These are phyloP conservation scores for Durusdinium trenchii DNA, from an alignment of 73 alveolate species.

Conservation along the genomic window DNA sequence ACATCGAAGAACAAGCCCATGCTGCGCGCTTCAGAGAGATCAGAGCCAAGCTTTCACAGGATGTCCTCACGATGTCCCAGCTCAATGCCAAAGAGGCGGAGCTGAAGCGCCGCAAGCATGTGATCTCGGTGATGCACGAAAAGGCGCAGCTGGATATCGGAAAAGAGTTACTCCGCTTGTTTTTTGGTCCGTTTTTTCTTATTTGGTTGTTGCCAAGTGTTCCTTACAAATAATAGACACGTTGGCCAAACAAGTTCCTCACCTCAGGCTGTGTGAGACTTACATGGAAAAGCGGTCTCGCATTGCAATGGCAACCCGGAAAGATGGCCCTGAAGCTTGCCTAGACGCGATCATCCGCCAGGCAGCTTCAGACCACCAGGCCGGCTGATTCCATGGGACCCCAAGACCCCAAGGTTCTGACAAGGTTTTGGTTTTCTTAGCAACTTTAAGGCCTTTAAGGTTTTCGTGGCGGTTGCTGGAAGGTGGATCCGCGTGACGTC, in stretches of 20 bases:
- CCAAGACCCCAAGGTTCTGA: neutral
- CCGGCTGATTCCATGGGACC: too few species aligned
- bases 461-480: too few species aligned
- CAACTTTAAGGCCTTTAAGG: too few species aligned
- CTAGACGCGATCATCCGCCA: neutral
- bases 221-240: too few species aligned
- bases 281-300: neutral
- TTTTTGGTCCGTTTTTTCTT: too few species aligned
- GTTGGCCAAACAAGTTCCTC: too few species aligned
- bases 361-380: neutral
- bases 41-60: neutral
- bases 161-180: conserved; percentile 15
- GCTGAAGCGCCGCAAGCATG: neutral
- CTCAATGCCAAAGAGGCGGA: too few species aligned
- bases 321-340: neutral
- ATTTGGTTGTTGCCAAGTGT: too few species aligned
- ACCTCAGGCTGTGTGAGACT: neutral
- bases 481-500: neutral
- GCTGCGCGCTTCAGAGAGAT: neutral
- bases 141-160: neutral
- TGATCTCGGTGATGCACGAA: conserved; percentile 9
- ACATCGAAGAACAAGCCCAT: neutral
- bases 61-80: too few species aligned
- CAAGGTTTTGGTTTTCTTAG: neutral
- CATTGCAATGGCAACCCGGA: neutral